Conservation (phyloP, 2,329 filamentous ascomycete species). For the Daldinia sp. region DNA sequence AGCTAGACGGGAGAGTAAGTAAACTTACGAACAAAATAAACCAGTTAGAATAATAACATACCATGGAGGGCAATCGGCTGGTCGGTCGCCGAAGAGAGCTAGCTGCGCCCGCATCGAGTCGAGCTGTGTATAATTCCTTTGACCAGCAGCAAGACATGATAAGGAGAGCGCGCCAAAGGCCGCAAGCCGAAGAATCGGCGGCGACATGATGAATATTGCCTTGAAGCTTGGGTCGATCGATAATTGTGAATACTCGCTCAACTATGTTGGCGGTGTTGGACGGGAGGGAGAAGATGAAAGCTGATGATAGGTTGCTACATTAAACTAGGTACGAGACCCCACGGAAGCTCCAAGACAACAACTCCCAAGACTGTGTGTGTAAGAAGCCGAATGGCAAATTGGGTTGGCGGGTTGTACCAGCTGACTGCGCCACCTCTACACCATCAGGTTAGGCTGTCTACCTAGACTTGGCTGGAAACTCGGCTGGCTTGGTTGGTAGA, state of each 20-base stretch:
- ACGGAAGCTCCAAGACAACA: constrained; percentile 26
- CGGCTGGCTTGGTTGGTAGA: too few relatives aligned
- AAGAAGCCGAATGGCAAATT: constrained; percentile 1
- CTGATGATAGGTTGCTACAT: constrained; percentile 29
- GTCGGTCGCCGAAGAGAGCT: constrained; percentile 75
- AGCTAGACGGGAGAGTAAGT: constrained; percentile 63
- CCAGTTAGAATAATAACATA: constrained; percentile 49
- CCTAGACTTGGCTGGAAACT: too few relatives aligned
- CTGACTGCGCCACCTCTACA: constrained; percentile 36
- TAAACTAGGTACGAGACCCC: constrained; percentile 20
- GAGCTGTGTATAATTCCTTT: constrained; percentile 65
- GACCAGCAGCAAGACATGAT: constrained; percentile 45
- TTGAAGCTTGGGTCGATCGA: constrained; percentile 2
- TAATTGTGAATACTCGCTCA: not conserved
- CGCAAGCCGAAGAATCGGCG: constrained; percentile 35
- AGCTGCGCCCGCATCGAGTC: constrained; percentile 72
- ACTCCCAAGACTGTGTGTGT: constrained; percentile 18
- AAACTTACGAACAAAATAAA: constrained; percentile 39
- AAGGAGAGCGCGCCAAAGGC: constrained; percentile 41
- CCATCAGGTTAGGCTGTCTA: constrained; percentile 14
- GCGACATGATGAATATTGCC: constrained; percentile 39
- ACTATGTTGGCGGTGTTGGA: constrained; percentile 5
- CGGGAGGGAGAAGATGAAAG: constrained; percentile 14
- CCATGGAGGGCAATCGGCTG: constrained; percentile 82
- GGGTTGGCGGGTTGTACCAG: constrained; percentile 19